phyloP scores from a whole-genome alignment of 306 rosid species.

The Oemleria cerasiformis region DNA sequence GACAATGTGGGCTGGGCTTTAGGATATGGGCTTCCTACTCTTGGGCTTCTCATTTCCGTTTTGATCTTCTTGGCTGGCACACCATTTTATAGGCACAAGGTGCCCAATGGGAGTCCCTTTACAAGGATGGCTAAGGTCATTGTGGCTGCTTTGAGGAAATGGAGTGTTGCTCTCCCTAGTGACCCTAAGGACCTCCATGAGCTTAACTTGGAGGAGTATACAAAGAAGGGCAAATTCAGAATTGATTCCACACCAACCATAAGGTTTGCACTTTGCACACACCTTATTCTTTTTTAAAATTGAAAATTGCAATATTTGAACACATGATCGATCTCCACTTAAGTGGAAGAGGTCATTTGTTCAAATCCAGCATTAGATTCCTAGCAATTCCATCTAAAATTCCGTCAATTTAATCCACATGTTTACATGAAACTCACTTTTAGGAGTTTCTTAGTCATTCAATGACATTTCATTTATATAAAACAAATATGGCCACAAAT shows the following conservation, averaged over 20 bases:
- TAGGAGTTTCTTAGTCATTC: too few relatives aligned
- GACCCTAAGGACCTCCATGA: constrained; percentile 61
- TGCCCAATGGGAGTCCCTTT: constrained; percentile 44
- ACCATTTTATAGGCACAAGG: constrained; percentile 74
- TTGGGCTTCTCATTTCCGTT: constrained; percentile 64
- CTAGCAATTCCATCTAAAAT: too few relatives aligned
- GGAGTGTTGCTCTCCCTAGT: constrained; percentile 53
- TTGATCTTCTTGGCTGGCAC: constrained; percentile 63
- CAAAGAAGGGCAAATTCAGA: constrained; percentile 43
- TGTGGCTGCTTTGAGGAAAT: constrained; percentile 57
- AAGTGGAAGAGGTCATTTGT: too few relatives aligned
- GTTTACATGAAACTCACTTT: too few relatives aligned
- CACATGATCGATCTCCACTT: too few relatives aligned
- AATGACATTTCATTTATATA: too few relatives aligned
- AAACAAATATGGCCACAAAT: too few relatives aligned
- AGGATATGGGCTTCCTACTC: constrained; percentile 83
- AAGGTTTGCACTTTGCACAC: constrained; percentile 42
- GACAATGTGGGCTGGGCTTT: constrained; percentile 91
- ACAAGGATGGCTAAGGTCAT: constrained; percentile 63
- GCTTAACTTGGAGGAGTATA: constrained; percentile 43
- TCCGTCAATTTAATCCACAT: too few relatives aligned
- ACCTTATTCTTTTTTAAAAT: too few relatives aligned
- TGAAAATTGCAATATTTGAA: too few relatives aligned
- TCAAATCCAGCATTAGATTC: too few relatives aligned
- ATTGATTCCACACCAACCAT: constrained; percentile 67